Percentiles rank a stretch among this genome's conserved stretches.
Conservation (phyloP, 495 filamentous ascomycete genomes). For the Xylaria sp. region DNA sequence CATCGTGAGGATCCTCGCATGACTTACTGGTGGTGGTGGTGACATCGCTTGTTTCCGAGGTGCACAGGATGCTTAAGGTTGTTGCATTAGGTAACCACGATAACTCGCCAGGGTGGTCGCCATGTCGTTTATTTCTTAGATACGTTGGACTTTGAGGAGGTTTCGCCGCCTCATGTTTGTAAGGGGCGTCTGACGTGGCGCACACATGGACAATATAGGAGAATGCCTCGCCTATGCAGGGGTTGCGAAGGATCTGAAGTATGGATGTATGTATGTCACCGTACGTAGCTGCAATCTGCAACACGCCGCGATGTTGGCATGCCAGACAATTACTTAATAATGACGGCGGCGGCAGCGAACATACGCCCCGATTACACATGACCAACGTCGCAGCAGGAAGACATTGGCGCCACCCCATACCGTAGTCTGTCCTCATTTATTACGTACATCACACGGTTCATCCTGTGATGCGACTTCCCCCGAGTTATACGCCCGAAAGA, state of each 20-base stretch:
- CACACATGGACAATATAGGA: neutral
- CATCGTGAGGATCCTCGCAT: neutral
- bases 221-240: neutral
- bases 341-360: neutral
- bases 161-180: neutral
- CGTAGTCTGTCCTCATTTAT: neutral
- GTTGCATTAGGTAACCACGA: neutral
- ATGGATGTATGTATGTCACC: too few relatives aligned
- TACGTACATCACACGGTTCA: neutral
- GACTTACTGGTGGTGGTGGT: neutral
- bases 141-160: neutral
- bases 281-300: neutral
- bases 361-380: neutral
- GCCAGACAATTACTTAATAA: neutral
- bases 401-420: neutral
- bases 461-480: neutral
- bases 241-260: neutral
- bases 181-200: neutral
- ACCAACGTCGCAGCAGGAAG: neutral
- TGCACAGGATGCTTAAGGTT: neutral
- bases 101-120: neutral
- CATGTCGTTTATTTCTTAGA: neutral
- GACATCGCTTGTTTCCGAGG: neutral
- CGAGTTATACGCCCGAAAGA: neutral
- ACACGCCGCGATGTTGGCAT: neutral